Evolutionary conservation across 345 rosid genomes (phyloP).

Genomic region (Arabis hirsuta): DNA sequence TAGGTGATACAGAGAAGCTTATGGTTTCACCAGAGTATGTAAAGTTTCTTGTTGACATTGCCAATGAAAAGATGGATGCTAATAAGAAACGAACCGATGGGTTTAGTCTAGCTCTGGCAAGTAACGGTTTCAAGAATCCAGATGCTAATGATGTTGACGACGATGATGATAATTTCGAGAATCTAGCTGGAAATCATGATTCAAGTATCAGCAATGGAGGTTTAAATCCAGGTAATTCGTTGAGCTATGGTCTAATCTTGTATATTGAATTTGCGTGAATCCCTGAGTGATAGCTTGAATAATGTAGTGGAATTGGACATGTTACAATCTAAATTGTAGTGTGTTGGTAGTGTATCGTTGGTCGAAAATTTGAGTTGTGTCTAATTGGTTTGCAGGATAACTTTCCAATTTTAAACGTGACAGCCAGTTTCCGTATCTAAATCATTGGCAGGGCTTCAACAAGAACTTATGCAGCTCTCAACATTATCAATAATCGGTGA

Average conservation of each 20-base stretch:
- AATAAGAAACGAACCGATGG: slow-evolving; percentile 72
- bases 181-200: slow-evolving; percentile 31
- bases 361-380: slow-evolving; percentile 42
- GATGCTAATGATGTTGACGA: slow-evolving; percentile 10
- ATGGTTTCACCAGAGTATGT: slow-evolving; percentile 70
- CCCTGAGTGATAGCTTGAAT: slow-evolving; percentile 8
- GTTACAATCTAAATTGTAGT: neutral
- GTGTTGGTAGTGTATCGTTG: slow-evolving; percentile 5
- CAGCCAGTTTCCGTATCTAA: slow-evolving; percentile 72
- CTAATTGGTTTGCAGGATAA: slow-evolving; percentile 66
- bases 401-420: slow-evolving; percentile 56
- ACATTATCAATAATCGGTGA: slow-evolving; percentile 59
- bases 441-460: slow-evolving; percentile 69
- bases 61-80: slow-evolving; percentile 88
- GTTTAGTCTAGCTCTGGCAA: slow-evolving; percentile 53
- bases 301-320: neutral
- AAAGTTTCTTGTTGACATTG: slow-evolving; percentile 68
- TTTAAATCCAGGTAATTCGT: slow-evolving; percentile 47
- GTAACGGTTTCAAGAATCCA: slow-evolving; percentile 44
- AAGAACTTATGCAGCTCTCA: slow-evolving; percentile 48
- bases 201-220: slow-evolving; percentile 35
- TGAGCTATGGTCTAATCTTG: slow-evolving; percentile 1
- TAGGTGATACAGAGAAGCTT: slow-evolving; percentile 58
- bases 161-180: slow-evolving; percentile 44
- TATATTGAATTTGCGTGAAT: neutral